Percentiles rank a stretch among this genome's conserved stretches.
These are phyloP conservation scores for Salix purpurea DNA, from an alignment of 345 rosid genomes.

Conservation along the genomic window DNA sequence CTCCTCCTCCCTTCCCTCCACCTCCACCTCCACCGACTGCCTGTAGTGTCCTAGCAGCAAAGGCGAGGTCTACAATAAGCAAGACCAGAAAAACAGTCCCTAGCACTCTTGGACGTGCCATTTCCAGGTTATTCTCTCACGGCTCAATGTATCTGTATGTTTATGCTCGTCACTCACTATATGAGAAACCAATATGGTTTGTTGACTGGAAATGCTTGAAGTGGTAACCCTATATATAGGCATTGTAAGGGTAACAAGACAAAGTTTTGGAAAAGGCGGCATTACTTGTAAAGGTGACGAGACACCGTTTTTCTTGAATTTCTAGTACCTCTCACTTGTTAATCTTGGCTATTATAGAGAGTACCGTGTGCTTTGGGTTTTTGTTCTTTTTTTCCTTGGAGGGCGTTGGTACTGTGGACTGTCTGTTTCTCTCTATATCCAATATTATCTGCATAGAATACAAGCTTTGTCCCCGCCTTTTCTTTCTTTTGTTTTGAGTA, in stretches of 20 bases:
- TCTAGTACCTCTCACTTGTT: constrained; percentile 7
- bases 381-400: background rate
- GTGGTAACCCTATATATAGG: constrained; percentile 9
- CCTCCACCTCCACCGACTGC: constrained; percentile 32
- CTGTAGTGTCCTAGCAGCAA: constrained; percentile 40
- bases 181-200: background rate
- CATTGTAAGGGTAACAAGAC: background rate
- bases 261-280: too few relatives aligned
- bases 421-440: background rate
- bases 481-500: background rate
- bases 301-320: background rate
- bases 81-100: constrained; percentile 39
- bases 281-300: too few relatives aligned
- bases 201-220: constrained; percentile 2
- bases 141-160: background rate
- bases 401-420: background rate
- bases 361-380: background rate
- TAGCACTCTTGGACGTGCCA: constrained; percentile 25
- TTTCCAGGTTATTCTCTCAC: constrained; percentile 1
- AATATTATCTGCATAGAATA: background rate
- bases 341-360: background rate
- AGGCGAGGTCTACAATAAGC: constrained; percentile 39
- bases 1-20: constrained; percentile 41
- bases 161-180: background rate
- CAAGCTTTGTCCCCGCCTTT: background rate